Conservation (phyloP, 805 yeast genomes). For the Saccharomycopsis olivae region DNA sequence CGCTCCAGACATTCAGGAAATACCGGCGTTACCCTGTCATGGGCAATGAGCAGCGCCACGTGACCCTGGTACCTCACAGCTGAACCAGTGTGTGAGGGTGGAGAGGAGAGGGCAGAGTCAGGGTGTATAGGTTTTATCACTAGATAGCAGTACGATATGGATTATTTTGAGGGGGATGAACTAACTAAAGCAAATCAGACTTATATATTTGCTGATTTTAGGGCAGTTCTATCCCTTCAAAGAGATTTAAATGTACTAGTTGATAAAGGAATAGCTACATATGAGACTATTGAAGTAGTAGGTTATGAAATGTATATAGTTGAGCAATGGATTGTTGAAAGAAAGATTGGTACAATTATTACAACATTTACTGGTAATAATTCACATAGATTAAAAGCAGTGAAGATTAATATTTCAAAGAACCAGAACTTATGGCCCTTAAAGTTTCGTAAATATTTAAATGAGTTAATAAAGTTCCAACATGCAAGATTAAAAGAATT, state of each 20-base stretch:
- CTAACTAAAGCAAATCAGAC: too few relatives aligned
- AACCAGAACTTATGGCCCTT: slow-evolving; percentile 35
- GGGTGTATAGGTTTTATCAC: too few relatives aligned
- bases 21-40: too few relatives aligned
- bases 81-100: too few relatives aligned
- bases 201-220: slow-evolving; percentile 17
- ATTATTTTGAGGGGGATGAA: too few relatives aligned
- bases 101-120: too few relatives aligned
- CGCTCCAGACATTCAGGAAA: too few relatives aligned
- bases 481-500: slow-evolving; percentile 44
- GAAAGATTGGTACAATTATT: slow-evolving; percentile 57
- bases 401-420: slow-evolving; percentile 42
- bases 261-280: slow-evolving; percentile 5
- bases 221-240: slow-evolving; percentile 9
- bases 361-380: slow-evolving; percentile 81
- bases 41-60: too few relatives aligned
- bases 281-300: slow-evolving; percentile 5
- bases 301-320: slow-evolving; percentile 90
- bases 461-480: slow-evolving; percentile 57
- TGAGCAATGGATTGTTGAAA: slow-evolving; percentile 85
- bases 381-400: slow-evolving; percentile 51
- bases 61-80: too few relatives aligned
- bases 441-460: slow-evolving; percentile 47
- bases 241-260: slow-evolving; percentile 11
- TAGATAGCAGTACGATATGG: too few relatives aligned